These are phyloP conservation scores for Rutstroemia sp. DNA, from an alignment of 2,329 filamentous ascomycete genomes.

Conservation along the genomic window DNA sequence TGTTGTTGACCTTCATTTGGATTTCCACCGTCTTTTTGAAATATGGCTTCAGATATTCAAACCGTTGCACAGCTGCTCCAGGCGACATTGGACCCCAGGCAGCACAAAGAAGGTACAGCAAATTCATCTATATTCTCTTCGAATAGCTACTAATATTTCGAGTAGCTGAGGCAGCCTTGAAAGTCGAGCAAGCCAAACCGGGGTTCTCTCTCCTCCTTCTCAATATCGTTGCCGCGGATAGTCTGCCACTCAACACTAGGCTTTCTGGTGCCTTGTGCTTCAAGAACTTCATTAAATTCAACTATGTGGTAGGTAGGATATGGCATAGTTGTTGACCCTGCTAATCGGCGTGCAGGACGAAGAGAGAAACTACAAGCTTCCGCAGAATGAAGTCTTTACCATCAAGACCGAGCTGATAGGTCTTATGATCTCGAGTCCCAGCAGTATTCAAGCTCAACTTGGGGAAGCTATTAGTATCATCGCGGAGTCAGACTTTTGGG, in stretches of 20 bases:
- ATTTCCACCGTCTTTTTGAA: slow-evolving; percentile 14
- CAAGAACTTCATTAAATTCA: slow-evolving; percentile 95
- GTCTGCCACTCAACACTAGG: slow-evolving; percentile 68
- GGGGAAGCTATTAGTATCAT: slow-evolving; percentile 96
- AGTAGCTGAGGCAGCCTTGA: slow-evolving; percentile 73
- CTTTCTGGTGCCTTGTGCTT: slow-evolving; percentile 88
- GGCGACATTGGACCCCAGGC: slow-evolving; percentile 78
- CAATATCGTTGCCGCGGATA: slow-evolving; percentile 76
- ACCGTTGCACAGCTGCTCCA: slow-evolving; percentile 75
- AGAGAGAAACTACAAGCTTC: slow-evolving; percentile 87
- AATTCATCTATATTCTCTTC: slow-evolving; percentile 21
- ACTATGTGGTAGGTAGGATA: slow-evolving; percentile 64
- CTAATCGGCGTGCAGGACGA: slow-evolving; percentile 54
- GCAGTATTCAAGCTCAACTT: slow-evolving; percentile 83
- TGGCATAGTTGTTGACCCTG: neutral
- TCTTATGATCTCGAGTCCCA: slow-evolving; percentile 87
- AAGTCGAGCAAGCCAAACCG: slow-evolving; percentile 71
- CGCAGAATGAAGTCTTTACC: slow-evolving; percentile 70
- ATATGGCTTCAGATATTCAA: slow-evolving; percentile 55
- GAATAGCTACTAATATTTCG: slow-evolving; percentile 18
- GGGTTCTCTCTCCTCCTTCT: slow-evolving; percentile 84
- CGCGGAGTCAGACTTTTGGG: slow-evolving; percentile 96
- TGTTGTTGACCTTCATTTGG: slow-evolving; percentile 1
- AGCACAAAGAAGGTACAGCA: slow-evolving; percentile 78
- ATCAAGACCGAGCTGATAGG: slow-evolving; percentile 96